These are phyloP conservation scores for Aspergillus kassunensis DNA, from an alignment of 495 filamentous ascomycete species.

Conservation along the genomic window DNA sequence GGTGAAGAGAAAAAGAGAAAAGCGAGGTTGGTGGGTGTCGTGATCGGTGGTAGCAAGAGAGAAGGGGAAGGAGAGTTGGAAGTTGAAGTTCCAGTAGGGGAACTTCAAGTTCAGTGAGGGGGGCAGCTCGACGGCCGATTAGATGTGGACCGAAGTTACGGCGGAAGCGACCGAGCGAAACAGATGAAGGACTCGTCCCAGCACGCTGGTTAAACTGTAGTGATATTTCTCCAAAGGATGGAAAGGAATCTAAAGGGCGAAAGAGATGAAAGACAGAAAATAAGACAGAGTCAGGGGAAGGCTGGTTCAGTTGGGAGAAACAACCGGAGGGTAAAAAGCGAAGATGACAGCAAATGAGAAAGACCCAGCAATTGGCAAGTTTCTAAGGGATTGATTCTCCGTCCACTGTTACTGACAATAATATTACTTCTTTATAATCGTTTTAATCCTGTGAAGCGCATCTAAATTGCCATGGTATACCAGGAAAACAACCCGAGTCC, in stretches of 20 bases:
- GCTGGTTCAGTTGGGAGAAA: conserved; percentile 4
- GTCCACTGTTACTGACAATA: not conserved
- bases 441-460: too few species aligned
- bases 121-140: conserved; percentile 16
- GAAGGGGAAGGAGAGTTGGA: conserved; percentile 12
- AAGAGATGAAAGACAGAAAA: not conserved
- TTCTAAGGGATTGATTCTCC: not conserved
- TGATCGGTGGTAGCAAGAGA: conserved; percentile 13
- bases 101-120: not conserved
- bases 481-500: not conserved
- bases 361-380: not conserved
- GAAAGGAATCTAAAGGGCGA: not conserved
- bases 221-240: not conserved
- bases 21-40: conserved; percentile 7
- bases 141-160: conserved; percentile 23
- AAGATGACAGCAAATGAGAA: conserved; percentile 10
- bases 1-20: conserved; percentile 5
- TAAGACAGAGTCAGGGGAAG: conserved; percentile 17
- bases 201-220: conserved; percentile 5
- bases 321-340: conserved; percentile 9
- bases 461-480: too few species aligned
- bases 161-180: conserved; percentile 27
- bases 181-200: conserved; percentile 21
- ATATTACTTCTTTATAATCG: not conserved
- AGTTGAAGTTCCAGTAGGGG: too few species aligned